These are phyloP conservation scores for Blepharisma undulans DNA, from an alignment of 169 alveolate genomes.

Conservation along the genomic window DNA sequence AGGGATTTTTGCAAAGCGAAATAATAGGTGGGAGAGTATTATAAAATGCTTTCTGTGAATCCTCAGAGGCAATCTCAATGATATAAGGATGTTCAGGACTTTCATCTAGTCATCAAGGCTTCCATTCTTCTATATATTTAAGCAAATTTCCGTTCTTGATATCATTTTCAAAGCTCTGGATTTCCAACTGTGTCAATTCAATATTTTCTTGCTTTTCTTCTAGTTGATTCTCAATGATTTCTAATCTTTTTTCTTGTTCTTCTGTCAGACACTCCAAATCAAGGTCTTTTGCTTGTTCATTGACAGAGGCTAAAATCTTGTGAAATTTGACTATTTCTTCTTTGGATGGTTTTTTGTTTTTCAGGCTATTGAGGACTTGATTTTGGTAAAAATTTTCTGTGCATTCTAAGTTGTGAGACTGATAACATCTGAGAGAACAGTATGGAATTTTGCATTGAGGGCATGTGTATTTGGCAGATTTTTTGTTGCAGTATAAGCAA, in stretches of 20 bases:
- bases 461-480: constrained; percentile 48
- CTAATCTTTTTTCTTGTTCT: not conserved
- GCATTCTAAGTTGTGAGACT: too few relatives aligned
- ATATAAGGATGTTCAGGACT: not conserved
- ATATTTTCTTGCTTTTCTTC: not conserved
- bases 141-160: not conserved
- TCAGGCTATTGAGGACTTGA: constrained; percentile 48
- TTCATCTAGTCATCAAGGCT: constrained; percentile 28
- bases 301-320: not conserved
- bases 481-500: constrained; percentile 47
- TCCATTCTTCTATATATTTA: constrained; percentile 19
- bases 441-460: constrained; percentile 58
- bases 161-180: not conserved
- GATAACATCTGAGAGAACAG: constrained; percentile 44
- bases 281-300: too few relatives aligned
- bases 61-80: not conserved
- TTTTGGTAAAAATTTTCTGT: constrained; percentile 58
- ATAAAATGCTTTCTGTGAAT: not conserved
- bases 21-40: not conserved
- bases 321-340: not conserved
- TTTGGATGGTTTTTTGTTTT: constrained; percentile 36
- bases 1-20: too few relatives aligned
- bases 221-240: too few relatives aligned
- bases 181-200: not conserved
- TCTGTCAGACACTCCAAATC: not conserved